Conservation (phyloP, 2,329 filamentous ascomycete species). For the Cercospora zeae-maydis region DNA sequence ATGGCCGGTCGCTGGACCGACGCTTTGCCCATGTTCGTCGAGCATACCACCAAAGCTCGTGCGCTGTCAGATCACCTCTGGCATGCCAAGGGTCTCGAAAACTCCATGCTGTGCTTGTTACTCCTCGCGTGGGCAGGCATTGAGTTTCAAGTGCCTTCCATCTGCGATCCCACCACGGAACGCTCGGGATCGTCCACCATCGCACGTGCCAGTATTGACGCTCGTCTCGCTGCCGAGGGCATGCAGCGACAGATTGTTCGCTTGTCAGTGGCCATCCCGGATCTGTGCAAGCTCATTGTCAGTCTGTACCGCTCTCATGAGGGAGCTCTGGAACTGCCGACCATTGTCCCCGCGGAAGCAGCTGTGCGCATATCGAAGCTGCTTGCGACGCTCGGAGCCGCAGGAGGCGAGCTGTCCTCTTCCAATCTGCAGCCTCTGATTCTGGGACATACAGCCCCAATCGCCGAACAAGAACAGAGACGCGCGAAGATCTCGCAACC, state of each 20-base stretch:
- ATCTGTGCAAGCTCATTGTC: constrained; percentile 70
- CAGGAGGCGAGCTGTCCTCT: constrained; percentile 56
- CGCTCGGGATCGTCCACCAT: constrained; percentile 25
- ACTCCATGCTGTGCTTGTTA: constrained; percentile 76
- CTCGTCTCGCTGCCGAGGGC: constrained; percentile 24
- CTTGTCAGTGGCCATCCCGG: constrained; percentile 61
- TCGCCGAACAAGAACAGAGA: not conserved
- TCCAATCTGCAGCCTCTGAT: constrained; percentile 15
- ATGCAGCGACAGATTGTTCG: constrained; percentile 42
- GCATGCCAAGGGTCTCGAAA: constrained; percentile 92
- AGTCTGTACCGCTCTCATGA: constrained; percentile 65
- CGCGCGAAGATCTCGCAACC: not conserved
- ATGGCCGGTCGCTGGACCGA: constrained; percentile 88
- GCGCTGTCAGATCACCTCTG: constrained; percentile 88
- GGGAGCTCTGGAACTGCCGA: constrained; percentile 63
- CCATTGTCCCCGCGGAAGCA: constrained; percentile 67
- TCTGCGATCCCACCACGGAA: constrained; percentile 34
- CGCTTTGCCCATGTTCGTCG: constrained; percentile 76
- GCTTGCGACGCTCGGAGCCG: constrained; percentile 63
- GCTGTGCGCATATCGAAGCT: constrained; percentile 70
- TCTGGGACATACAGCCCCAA: not conserved
- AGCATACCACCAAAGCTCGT: constrained; percentile 73
- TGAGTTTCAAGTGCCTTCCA: constrained; percentile 66
- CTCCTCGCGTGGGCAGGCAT: constrained; percentile 80
- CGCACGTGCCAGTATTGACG: constrained; percentile 26